These are phyloP conservation scores for Plicaturopsis crispa DNA, from an alignment of 768 basidiomycete genomes.

Conservation along the genomic window DNA sequence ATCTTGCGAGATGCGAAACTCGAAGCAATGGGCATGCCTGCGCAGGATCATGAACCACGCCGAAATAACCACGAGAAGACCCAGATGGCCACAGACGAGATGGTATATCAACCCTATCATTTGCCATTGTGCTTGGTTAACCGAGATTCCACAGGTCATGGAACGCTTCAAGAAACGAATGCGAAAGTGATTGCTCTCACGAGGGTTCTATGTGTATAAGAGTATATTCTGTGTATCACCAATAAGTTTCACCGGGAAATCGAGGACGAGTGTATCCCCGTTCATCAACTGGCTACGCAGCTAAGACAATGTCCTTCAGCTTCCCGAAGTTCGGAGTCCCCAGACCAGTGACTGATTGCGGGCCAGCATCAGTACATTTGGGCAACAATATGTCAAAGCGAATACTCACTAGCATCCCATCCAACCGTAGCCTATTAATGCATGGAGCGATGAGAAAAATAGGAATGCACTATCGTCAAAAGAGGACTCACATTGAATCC, in stretches of 20 bases:
- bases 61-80: conserved; percentile 46
- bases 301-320: conserved; percentile 30
- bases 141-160: conserved; percentile 64
- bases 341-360: conserved; percentile 39
- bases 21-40: conserved; percentile 74
- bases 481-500: conserved; percentile 52
- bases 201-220: no score
- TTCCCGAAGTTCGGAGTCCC: conserved; percentile 48
- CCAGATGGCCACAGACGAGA: conserved; percentile 87
- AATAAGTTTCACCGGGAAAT: no score
- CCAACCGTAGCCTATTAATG: conserved; percentile 35
- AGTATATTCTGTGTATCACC: no score
- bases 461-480: conserved; percentile 1
- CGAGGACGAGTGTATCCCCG: no score
- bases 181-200: conserved; percentile 59
- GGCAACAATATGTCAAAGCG: neutral
- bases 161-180: conserved; percentile 97
- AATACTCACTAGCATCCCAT: conserved; percentile 50
- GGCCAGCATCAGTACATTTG: conserved; percentile 2
- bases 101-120: conserved; percentile 43
- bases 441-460: conserved; percentile 2
- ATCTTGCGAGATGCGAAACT: conserved; percentile 84
- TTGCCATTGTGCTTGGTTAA: no score
- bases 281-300: no score
- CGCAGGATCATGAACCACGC: conserved; percentile 42